A percentile compares a stretch with the other conserved stretches of the same genome.
These are phyloP conservation scores for Sphaerobolus stellatus DNA, from an alignment of 1,284 basidiomycete species.

Conservation along the genomic window DNA sequence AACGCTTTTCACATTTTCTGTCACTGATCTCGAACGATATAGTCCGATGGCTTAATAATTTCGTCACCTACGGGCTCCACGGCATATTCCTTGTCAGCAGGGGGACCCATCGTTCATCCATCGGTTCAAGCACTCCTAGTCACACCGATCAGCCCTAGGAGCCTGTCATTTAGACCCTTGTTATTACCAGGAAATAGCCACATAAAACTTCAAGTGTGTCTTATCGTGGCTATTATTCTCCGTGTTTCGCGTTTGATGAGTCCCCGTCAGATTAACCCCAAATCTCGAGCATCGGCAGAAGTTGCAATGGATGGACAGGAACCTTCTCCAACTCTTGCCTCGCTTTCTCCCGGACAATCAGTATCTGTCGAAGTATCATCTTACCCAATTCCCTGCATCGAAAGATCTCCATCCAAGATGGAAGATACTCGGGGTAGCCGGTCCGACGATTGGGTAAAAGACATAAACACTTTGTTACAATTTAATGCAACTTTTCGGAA, in stretches of 20 bases:
- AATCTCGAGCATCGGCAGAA: constrained; percentile 83
- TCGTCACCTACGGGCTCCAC: constrained; percentile 97
- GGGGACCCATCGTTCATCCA: constrained; percentile 95
- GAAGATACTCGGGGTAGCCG: constrained; percentile 22
- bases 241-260: not conserved
- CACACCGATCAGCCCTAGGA: constrained; percentile 93
- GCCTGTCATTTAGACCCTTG: constrained; percentile 88
- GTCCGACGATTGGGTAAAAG: constrained; percentile 87
- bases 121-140: constrained; percentile 86
- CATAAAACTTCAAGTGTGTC: constrained; percentile 68
- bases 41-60: constrained; percentile 94
- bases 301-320: constrained; percentile 92
- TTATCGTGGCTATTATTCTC: not conserved
- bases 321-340: constrained; percentile 51
- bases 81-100: constrained; percentile 93
- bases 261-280: constrained; percentile 69
- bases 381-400: constrained; percentile 92
- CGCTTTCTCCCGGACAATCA: constrained; percentile 77
- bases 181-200: constrained; percentile 64
- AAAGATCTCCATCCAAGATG: constrained; percentile 65
- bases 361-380: constrained; percentile 84
- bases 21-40: constrained; percentile 7
- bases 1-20: constrained; percentile 10
- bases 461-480: constrained; percentile 91
- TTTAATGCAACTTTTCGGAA: constrained; percentile 91